Evolutionary conservation across 2,329 filamentous ascomycete species (phyloP), one percentile per base, ranked within the genome.

Genomic region (Aspergillus sp.): DNA sequence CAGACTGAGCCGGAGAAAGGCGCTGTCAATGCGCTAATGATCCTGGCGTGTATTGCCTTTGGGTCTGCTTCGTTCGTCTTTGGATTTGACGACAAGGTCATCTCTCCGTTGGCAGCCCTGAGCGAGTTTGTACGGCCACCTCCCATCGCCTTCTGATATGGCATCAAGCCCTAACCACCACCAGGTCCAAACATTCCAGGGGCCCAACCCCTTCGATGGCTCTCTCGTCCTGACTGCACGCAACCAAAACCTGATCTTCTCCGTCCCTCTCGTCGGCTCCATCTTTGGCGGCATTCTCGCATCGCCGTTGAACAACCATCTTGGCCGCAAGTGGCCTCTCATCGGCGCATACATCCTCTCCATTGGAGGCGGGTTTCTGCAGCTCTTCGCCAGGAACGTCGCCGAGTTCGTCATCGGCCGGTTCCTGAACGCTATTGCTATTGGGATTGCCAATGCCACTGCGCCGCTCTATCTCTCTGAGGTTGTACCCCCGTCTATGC

Each of bases 401-500:
- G 72, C 64, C 7, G 66, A 69, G 2, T 73, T 75, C 41, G 70
- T 74, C 19, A 63, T 63, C 15, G 73, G 73, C 4, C 67, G 73
- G 8, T 70, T 68, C 20, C 61, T 71, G 50, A 74, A 72, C 59
- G 66, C 62, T 5, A 56, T 70, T 53, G 67, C 69, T 5, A 68
- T 74, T 48, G 71, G 71, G 1, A 66, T 74, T 39, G 66, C 70
- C 37, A 71, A 68, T 59, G 68, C 70, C 8, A 74, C 70, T 22
- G 71, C 71, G 4, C 72, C 72, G 9, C 56, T 75, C 20, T 75
- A 75, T 64, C 62, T 75, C 17, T 69, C 72, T 3, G 73, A 75
- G 61, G 67, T 68, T 5, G 72, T 75, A 7, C 72, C 70, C 3
- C 60, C 66, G 19, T 65, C 70, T 17, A 67, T 73, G 50, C 64